A percentile compares a stretch with the other conserved stretches of the same genome.
phyloP scores from a whole-genome alignment of 257 asterid species.

The Eucommia ulmoides region DNA sequence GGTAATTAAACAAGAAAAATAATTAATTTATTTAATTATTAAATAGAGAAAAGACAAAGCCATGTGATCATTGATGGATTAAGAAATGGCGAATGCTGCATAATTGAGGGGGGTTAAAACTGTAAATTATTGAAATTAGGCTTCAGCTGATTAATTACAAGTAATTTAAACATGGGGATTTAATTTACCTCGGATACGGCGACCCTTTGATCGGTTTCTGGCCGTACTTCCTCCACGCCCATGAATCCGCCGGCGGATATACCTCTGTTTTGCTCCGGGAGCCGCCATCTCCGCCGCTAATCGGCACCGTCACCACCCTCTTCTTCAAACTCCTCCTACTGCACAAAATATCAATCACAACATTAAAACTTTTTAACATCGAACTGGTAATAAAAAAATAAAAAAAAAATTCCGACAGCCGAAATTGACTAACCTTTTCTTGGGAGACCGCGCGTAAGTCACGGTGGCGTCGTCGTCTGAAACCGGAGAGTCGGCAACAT shows the following conservation, averaged over 20 bases:
- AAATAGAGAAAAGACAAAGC: no score
- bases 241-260: slow-evolving; percentile 81
- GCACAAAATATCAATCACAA: background rate
- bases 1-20: no score
- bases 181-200: slow-evolving; percentile 85
- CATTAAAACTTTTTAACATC: no score
- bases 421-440: no score
- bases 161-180: no score
- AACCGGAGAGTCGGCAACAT: background rate
- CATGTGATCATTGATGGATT: no score
- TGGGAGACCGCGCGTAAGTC: background rate
- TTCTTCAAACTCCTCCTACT: slow-evolving; percentile 40
- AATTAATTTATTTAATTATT: no score
- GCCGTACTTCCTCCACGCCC: slow-evolving; percentile 93
- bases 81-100: no score
- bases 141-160: no score
- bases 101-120: no score
- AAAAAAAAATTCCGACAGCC: no score
- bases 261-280: slow-evolving; percentile 54
- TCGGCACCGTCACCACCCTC: slow-evolving; percentile 48
- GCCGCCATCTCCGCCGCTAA: slow-evolving; percentile 37
- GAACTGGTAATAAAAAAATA: background rate
- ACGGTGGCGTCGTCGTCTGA: background rate
- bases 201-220: slow-evolving; percentile 83
- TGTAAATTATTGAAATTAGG: no score